Conservation (phyloP, 2,329 filamentous ascomycete genomes). For the Fusarium robinianum region DNA sequence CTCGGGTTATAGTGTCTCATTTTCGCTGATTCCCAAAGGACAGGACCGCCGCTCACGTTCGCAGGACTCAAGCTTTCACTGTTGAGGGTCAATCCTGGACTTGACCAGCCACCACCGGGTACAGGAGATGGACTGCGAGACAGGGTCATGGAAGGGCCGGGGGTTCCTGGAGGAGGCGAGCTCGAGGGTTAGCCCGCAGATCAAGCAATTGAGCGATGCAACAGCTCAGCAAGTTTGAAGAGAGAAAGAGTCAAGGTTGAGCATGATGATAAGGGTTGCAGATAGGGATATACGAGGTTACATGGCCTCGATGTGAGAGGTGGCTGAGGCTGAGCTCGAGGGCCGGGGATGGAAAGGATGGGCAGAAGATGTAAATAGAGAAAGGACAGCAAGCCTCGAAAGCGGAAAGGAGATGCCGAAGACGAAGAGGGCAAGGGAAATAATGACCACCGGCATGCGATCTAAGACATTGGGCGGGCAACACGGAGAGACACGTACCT, state of each 20-base stretch:
- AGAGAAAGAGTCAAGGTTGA: constrained; percentile 2
- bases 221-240: constrained; percentile 18
- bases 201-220: constrained; percentile 13
- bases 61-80: constrained; percentile 72
- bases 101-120: constrained; percentile 86
- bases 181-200: constrained; percentile 37
- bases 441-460: constrained; percentile 17
- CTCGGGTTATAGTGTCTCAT: constrained; percentile 74
- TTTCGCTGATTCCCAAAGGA: constrained; percentile 83
- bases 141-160: constrained; percentile 72
- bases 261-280: constrained; percentile 8
- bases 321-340: too few relatives aligned
- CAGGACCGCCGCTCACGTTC: constrained; percentile 59
- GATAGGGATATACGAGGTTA: constrained; percentile 2
- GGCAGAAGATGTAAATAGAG: neutral
- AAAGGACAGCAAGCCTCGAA: constrained; percentile 8
- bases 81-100: constrained; percentile 74
- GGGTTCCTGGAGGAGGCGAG: constrained; percentile 52
- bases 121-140: constrained; percentile 87
- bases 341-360: neutral
- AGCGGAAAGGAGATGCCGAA: constrained; percentile 8
- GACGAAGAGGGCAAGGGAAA: constrained; percentile 14
- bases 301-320: neutral
- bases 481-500: constrained; percentile 49
- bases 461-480: constrained; percentile 30